These are phyloP conservation scores for Drechmeria coniospora DNA, from an alignment of 2,329 filamentous ascomycete genomes.

Conservation along the genomic window DNA sequence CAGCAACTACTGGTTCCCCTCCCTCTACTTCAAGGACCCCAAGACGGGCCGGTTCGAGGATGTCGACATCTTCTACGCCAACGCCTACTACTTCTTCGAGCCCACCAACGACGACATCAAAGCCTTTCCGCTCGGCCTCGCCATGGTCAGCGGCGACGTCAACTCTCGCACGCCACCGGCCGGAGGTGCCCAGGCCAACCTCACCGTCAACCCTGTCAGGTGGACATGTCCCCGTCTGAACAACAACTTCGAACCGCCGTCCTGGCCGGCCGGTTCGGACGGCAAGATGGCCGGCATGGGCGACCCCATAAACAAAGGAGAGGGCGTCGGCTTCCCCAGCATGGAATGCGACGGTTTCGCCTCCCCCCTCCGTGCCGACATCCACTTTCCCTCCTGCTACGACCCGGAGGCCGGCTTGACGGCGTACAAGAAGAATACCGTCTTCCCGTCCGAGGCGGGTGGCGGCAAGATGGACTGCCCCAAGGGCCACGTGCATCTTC, in stretches of 20 bases:
- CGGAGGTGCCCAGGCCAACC: conserved; percentile 31
- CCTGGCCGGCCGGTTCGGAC: conserved; percentile 38
- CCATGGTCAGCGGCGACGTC: conserved; percentile 54
- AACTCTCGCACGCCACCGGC: conserved; percentile 40
- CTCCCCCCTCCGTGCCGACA: conserved; percentile 47
- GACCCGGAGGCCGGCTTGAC: conserved; percentile 44
- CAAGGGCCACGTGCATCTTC: conserved; percentile 35
- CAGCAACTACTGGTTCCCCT: conserved; percentile 66
- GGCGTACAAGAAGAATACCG: conserved; percentile 50
- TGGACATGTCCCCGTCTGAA: conserved; percentile 51
- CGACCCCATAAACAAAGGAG: conserved; percentile 36
- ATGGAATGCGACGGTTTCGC: conserved; percentile 48
- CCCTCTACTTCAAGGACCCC: conserved; percentile 51
- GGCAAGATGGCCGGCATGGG: conserved; percentile 39
- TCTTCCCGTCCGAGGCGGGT: conserved; percentile 34
- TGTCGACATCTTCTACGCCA: conserved; percentile 57
- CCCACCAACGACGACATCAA: conserved; percentile 47
- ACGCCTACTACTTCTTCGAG: conserved; percentile 64
- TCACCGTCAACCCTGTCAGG: conserved; percentile 38
- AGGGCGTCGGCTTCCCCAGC: conserved; percentile 53
- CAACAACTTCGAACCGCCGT: conserved; percentile 29
- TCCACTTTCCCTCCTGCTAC: conserved; percentile 64
- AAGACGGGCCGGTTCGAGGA: conserved; percentile 46
- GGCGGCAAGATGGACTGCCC: conserved; percentile 39
- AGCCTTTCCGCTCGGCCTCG: conserved; percentile 55